Percentiles rank a stretch among this genome's conserved stretches.
phyloP scores from a whole-genome alignment of 1,284 basidiomycete species.

The Leccinum pachyderme region DNA sequence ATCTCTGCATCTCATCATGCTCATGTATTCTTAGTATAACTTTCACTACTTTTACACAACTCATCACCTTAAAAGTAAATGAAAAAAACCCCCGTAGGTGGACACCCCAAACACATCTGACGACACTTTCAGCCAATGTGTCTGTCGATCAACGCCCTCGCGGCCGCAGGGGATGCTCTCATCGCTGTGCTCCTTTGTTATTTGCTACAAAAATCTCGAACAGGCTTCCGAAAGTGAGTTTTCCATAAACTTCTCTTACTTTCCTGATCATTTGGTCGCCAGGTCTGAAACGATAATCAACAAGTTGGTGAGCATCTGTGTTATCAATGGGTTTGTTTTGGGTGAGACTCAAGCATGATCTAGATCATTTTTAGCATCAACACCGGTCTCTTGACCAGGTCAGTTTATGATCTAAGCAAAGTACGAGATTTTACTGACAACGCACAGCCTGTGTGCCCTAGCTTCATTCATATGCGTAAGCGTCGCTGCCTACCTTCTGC shows the following conservation, averaged over 20 bases:
- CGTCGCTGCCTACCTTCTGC: neutral
- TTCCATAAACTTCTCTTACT: neutral
- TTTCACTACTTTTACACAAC: conserved; percentile 40
- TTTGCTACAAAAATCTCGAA: conserved; percentile 52
- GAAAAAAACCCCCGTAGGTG: neutral
- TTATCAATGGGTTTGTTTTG: neutral
- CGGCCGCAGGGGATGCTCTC: conserved; percentile 54
- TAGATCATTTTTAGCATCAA: conserved; percentile 51
- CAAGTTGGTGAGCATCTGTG: conserved; percentile 37
- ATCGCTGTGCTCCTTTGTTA: conserved; percentile 52
- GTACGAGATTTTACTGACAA: conserved; percentile 8
- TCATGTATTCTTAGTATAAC: conserved; percentile 23
- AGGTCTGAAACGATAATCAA: conserved; percentile 50
- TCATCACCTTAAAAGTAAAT: conserved; percentile 30
- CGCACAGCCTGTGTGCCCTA: conserved; percentile 37
- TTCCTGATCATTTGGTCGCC: conserved; percentile 2
- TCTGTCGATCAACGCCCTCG: conserved; percentile 52
- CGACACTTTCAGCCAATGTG: conserved; percentile 37
- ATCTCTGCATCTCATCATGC: neutral
- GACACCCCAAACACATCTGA: conserved; percentile 5
- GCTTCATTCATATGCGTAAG: conserved; percentile 44
- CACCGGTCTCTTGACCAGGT: conserved; percentile 44
- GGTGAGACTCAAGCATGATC: neutral
- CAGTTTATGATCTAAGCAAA: conserved; percentile 1
- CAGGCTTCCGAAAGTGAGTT: conserved; percentile 49